phyloP scores from a whole-genome alignment of 331 rosid genomes.

The Rhamnella rubrinervis region DNA sequence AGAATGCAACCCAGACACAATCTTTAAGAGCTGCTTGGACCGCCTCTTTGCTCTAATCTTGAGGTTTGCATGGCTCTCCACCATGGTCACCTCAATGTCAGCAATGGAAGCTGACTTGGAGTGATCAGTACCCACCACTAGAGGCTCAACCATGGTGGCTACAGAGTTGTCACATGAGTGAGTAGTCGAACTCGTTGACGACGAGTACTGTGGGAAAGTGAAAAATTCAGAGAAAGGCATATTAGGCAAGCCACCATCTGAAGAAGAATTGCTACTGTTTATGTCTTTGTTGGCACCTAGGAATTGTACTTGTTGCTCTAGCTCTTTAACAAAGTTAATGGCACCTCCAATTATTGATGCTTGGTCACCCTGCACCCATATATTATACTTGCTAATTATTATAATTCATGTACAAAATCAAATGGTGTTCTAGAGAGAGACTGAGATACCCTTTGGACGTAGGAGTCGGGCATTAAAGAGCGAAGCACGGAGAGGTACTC shows the following conservation, averaged over 20 bases:
- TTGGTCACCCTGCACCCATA: conserved; percentile 72
- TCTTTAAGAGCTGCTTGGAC: conserved; percentile 73
- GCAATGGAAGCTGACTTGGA: conserved; percentile 37
- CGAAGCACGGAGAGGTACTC: conserved; percentile 87
- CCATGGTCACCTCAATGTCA: conserved; percentile 91
- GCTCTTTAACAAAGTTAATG: conserved; percentile 87
- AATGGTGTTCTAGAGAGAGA: not conserved
- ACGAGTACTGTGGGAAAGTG: conserved; percentile 76
- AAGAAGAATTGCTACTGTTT: conserved; percentile 12
- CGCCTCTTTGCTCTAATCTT: conserved; percentile 71
- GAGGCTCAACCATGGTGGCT: conserved; percentile 18
- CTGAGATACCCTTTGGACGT: conserved; percentile 78
- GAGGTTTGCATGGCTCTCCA: conserved; percentile 86
- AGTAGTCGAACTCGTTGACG: conserved; percentile 23
- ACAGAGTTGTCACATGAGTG: conserved; percentile 22
- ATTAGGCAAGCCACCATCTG: not conserved
- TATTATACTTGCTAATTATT: too few relatives aligned
- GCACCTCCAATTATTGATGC: conserved; percentile 97
- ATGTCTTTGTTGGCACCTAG: conserved; percentile 47
- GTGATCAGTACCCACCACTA: conserved; percentile 12
- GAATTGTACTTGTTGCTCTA: conserved; percentile 74
- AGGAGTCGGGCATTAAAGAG: conserved; percentile 87
- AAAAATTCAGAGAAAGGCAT: conserved; percentile 83
- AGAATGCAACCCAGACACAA: conserved; percentile 67
- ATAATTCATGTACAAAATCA: not conserved